Percentiles rank a stretch among this genome's conserved stretches.
Conservation (phyloP, 176 grass and related monocot genomes). For the Calamus simplicifolius region DNA sequence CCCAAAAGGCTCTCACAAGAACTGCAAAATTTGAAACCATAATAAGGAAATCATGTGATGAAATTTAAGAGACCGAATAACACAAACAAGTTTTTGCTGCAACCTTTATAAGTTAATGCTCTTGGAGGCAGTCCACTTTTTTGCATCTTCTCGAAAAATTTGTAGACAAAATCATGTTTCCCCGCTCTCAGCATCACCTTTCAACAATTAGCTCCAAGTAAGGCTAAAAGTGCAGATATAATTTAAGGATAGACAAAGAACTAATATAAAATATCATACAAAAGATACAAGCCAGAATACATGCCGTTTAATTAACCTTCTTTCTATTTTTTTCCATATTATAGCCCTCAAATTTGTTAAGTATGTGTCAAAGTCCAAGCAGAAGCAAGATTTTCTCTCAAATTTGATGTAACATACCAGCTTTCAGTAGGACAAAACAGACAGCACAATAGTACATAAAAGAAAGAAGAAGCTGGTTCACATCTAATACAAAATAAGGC, state of each 20-base stretch:
- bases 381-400: no score
- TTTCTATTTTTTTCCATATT: no score
- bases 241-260: neutral
- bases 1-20: conserved; percentile 76
- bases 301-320: no score
- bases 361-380: no score
- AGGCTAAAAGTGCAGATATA: conserved; percentile 28
- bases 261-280: neutral
- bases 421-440: no score
- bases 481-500: no score
- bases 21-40: conserved; percentile 38
- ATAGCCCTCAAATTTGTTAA: no score
- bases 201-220: conserved; percentile 36
- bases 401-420: no score
- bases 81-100: neutral
- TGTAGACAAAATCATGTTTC: conserved; percentile 78
- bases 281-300: neutral
- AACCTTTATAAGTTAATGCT: conserved; percentile 89
- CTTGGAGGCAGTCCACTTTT: conserved; percentile 68
- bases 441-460: no score
- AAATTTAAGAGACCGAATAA: no score
- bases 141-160: conserved; percentile 81
- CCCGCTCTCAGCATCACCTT: conserved; percentile 92
- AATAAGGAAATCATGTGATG: conserved; percentile 9
- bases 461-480: no score